Evolutionary conservation across 2,329 filamentous ascomycete genomes (phyloP), one percentile per base, ranked within the genome.

Genomic region (Paecilomyces variotii): DNA sequence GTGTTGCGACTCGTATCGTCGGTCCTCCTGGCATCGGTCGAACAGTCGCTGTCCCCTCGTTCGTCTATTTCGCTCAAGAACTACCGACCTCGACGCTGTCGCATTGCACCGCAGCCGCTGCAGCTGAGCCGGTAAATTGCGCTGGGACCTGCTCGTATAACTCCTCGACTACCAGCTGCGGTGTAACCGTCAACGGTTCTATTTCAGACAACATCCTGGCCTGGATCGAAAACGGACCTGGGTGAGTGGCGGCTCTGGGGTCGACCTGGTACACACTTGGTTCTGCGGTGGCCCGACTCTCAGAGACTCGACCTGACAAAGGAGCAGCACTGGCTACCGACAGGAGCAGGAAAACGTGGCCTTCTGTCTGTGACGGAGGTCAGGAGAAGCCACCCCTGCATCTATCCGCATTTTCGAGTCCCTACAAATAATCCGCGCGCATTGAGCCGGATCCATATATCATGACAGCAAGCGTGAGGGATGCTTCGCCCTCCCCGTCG

Each of bases 401-500:
- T 45, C 39, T 5, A 45, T 19, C n/a, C n/a, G n/a, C 12, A 45
- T 45, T 19, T 6, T 45, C 39, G n/a, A 45, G 39, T 45, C 32
- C 9, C 39, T 45, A 19, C 39, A 19, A 45, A 45, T 45, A 45
- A 24, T 19, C 2, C n/a, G 14, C 39, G n/a, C 19, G 14, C 7
- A 45, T 19, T 24, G 39, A 45, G 39, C n/a, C 39, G 39, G 39
- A 19, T 19, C 61, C 67, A 68, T 68, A 71, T 66, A 72, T 68
- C 63, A 68, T 71, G 68, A 65, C 68, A 62, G 63, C 65, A 57
- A 67, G 67, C 63, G 66, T 65, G 63, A 70, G 73, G 63, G 72
- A 75, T 68, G 70, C 70, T 60, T 68, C 71, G 54, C 68, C 67
- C 59, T 71, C 71, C 59, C 67, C 68, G 58, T 72, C 70, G 54